These are phyloP conservation scores for Clathrospora elynae DNA, from an alignment of 2,329 filamentous ascomycete species.

Conservation along the genomic window DNA sequence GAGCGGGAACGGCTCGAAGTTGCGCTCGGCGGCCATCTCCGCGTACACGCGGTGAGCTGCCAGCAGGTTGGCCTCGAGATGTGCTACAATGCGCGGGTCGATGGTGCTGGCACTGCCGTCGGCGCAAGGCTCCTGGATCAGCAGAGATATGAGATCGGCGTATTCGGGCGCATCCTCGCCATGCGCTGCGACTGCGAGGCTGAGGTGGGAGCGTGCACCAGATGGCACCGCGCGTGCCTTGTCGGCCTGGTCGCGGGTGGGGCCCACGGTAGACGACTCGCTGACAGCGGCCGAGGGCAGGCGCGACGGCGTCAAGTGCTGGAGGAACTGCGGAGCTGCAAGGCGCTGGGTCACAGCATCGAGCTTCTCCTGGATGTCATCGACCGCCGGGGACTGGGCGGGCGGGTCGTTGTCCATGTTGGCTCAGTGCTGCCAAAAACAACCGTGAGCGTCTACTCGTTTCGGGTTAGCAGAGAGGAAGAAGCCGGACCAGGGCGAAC, in stretches of 20 bases:
- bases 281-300: conserved; percentile 48
- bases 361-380: conserved; percentile 41
- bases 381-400: conserved; percentile 27
- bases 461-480: conserved; percentile 37
- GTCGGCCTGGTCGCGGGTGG: conserved; percentile 43
- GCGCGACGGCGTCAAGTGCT: conserved; percentile 43
- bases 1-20: conserved; percentile 67
- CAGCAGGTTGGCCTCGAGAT: conserved; percentile 38
- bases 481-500: conserved; percentile 23
- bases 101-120: conserved; percentile 36
- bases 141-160: conserved; percentile 39
- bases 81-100: conserved; percentile 31
- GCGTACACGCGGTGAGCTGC: conserved; percentile 37
- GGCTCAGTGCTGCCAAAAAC: too few relatives aligned
- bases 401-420: conserved; percentile 36
- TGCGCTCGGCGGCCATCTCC: conserved; percentile 45
- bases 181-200: conserved; percentile 27
- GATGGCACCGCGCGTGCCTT: too few relatives aligned
- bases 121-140: conserved; percentile 44
- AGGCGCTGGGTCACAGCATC: conserved; percentile 43
- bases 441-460: conserved; percentile 35
- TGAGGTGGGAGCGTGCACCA: conserved; percentile 41
- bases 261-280: conserved; percentile 45
- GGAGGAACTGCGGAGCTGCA: conserved; percentile 42
- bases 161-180: conserved; percentile 40